These are phyloP conservation scores for Claviceps africana DNA, from an alignment of 2,329 filamentous ascomycete genomes.

Conservation along the genomic window DNA sequence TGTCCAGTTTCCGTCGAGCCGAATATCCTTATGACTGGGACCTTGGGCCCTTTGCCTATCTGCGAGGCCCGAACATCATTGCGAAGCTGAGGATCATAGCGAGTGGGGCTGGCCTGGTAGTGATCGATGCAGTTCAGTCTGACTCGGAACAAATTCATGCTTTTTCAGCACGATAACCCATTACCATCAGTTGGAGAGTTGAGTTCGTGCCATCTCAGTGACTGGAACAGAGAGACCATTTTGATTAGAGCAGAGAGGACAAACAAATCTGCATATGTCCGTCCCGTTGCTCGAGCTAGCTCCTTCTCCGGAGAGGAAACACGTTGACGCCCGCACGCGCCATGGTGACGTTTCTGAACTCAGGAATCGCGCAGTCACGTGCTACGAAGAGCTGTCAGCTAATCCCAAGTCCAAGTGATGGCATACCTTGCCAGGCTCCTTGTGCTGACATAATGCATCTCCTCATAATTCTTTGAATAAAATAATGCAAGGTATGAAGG, in stretches of 20 bases:
- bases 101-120: constrained; percentile 69
- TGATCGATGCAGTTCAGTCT: constrained; percentile 92
- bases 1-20: constrained; percentile 89
- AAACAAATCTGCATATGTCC: not conserved
- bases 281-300: not conserved
- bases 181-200: not conserved
- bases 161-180: constrained; percentile 8
- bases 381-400: constrained; percentile 8
- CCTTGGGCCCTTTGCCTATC: constrained; percentile 49
- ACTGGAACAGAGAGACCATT: not conserved
- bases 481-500: too few species aligned
- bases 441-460: too few species aligned
- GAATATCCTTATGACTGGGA: constrained; percentile 82
- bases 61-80: constrained; percentile 46
- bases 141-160: constrained; percentile 63
- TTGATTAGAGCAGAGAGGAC: not conserved
- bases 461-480: too few species aligned
- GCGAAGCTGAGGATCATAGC: constrained; percentile 67
- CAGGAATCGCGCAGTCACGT: constrained; percentile 16
- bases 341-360: not conserved
- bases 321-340: not conserved
- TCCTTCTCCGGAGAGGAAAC: not conserved
- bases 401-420: too few species aligned
- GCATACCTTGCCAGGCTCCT: too few species aligned
- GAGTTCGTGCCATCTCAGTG: not conserved